Conservation (phyloP, 208 protist genomes). For the Crithidia thermophila region DNA sequence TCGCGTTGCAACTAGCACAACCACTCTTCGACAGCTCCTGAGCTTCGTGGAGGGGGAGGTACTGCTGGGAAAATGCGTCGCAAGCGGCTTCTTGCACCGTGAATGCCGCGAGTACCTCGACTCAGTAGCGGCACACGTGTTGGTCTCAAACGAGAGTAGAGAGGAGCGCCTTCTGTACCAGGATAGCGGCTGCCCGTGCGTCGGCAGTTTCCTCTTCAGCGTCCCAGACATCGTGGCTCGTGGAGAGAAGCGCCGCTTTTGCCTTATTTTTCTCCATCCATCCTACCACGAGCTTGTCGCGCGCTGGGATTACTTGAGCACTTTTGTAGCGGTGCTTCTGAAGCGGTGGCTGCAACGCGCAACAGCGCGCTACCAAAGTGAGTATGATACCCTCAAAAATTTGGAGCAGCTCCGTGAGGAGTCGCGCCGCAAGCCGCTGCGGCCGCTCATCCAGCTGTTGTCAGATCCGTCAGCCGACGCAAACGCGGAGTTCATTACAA, state of each 20-base stretch:
- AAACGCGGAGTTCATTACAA: neutral
- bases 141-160: conserved; percentile 64
- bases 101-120: conserved; percentile 54
- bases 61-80: conserved; percentile 36
- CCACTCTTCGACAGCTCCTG: conserved; percentile 19
- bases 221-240: conserved; percentile 82
- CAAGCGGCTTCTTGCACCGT: conserved; percentile 51
- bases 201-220: conserved; percentile 72
- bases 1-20: conserved; percentile 2
- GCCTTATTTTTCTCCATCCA: conserved; percentile 68
- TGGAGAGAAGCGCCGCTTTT: conserved; percentile 80
- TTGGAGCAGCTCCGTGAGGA: conserved; percentile 66
- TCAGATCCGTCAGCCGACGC: neutral
- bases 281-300: conserved; percentile 55
- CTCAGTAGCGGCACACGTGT: conserved; percentile 55
- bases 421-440: conserved; percentile 56
- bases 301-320: conserved; percentile 46
- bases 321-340: conserved; percentile 46
- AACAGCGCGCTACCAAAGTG: conserved; percentile 40
- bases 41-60: conserved; percentile 33
- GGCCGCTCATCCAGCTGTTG: conserved; percentile 54
- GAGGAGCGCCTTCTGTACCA: conserved; percentile 72
- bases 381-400: conserved; percentile 64
- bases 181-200: conserved; percentile 57
- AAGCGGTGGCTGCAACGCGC: conserved; percentile 38